phyloP scores from a whole-genome alignment of 2,329 filamentous ascomycete genomes.

The Xylariaceae sp. region DNA sequence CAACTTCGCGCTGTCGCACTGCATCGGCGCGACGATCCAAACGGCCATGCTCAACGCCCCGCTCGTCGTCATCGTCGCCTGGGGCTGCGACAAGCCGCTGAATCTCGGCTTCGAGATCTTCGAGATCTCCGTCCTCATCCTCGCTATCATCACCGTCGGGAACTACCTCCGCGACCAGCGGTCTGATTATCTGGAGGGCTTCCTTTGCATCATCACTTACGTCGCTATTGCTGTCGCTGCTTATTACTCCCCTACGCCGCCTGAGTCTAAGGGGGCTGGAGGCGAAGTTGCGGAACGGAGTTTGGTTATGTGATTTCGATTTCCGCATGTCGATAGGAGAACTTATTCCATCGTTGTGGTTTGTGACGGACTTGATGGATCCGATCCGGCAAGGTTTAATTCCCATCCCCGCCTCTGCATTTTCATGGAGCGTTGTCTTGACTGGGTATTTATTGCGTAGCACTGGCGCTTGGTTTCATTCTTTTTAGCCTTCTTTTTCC shows the following conservation, averaged over 20 bases:
- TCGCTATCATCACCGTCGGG: conserved; percentile 81
- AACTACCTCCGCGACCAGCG: conserved; percentile 85
- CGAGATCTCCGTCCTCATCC: conserved; percentile 74
- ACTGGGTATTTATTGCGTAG: background rate
- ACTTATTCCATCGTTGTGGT: background rate
- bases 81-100: conserved; percentile 68
- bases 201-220: conserved; percentile 68
- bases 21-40: conserved; percentile 82
- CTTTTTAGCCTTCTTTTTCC: background rate
- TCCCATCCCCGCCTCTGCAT: background rate
- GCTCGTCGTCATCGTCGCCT: conserved; percentile 76
- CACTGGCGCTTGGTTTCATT: background rate
- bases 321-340: background rate
- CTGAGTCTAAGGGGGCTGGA: conserved; percentile 26
- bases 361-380: too few relatives aligned
- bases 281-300: conserved; percentile 12
- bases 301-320: conserved; percentile 7
- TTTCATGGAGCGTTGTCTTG: background rate
- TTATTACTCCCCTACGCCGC: conserved; percentile 56
- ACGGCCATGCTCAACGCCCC: conserved; percentile 86
- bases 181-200: conserved; percentile 85
- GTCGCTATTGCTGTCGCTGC: conserved; percentile 57
- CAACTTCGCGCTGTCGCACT: conserved; percentile 81
- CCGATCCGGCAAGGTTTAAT: background rate
- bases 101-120: conserved; percentile 83